Percentiles rank a stretch among this genome's conserved stretches.
phyloP scores from a whole-genome alignment of 2,329 filamentous ascomycete genomes.

The Albophoma yamanashiensis region DNA sequence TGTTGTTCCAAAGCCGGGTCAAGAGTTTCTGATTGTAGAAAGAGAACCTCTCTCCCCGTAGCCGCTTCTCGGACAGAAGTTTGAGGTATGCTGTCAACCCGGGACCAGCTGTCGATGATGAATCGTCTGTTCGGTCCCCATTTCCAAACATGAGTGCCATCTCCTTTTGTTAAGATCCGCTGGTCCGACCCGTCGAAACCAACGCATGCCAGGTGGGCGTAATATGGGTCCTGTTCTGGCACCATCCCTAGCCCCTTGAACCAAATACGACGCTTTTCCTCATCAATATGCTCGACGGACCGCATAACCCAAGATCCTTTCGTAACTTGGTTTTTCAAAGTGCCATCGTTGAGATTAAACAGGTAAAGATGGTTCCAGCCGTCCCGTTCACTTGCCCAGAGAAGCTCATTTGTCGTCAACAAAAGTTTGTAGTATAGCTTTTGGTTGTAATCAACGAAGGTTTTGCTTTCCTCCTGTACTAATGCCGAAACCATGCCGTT shows the following conservation, averaged over 20 bases:
- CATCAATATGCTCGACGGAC: constrained; percentile 11
- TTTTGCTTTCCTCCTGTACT: constrained; percentile 13
- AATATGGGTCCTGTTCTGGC: constrained; percentile 13
- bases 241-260: constrained; percentile 10
- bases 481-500: constrained; percentile 9
- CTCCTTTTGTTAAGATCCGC: constrained; percentile 12
- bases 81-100: constrained; percentile 12
- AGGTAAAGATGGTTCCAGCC: constrained; percentile 18
- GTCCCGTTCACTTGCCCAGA: constrained; percentile 18
- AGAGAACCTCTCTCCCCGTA: neutral
- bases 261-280: constrained; percentile 9
- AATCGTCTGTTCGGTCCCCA: constrained; percentile 11
- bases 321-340: constrained; percentile 12
- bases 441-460: constrained; percentile 12
- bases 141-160: constrained; percentile 15
- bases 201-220: constrained; percentile 12
- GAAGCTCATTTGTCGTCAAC: constrained; percentile 9
- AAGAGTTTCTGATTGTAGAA: neutral
- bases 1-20: neutral
- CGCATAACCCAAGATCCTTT: constrained; percentile 14
- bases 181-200: constrained; percentile 16
- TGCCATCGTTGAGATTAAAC: constrained; percentile 5
- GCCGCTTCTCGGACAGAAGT: constrained; percentile 7
- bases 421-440: constrained; percentile 1
- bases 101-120: constrained; percentile 14